A percentile compares a stretch with the other conserved stretches of the same genome.
phyloP scores from a whole-genome alignment of 2,329 filamentous ascomycete species.

The Myriangium duriaei region DNA sequence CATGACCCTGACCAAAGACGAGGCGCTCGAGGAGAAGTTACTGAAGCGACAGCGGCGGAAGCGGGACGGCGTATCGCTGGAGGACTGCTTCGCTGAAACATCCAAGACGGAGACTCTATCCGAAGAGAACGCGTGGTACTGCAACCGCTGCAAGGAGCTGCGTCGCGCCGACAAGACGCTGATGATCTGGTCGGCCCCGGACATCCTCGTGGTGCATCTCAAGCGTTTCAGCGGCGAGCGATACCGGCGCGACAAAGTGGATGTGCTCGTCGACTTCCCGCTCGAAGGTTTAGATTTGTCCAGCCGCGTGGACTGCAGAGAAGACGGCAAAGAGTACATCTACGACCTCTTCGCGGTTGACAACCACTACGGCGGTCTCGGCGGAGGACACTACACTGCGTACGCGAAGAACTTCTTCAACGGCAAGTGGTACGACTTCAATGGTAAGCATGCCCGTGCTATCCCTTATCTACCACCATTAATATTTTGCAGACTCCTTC shows the following conservation, averaged over 20 bases:
- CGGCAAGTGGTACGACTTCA: conserved; percentile 88
- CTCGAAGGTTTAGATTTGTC: conserved; percentile 76
- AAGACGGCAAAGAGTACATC: conserved; percentile 67
- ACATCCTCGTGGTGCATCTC: conserved; percentile 87
- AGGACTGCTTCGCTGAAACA: conserved; percentile 89
- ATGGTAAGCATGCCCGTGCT: conserved; percentile 49
- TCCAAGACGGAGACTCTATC: conserved; percentile 88
- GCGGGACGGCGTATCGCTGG: conserved; percentile 67
- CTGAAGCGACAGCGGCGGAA: conserved; percentile 51
- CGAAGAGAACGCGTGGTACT: conserved; percentile 96
- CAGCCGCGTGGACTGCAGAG: conserved; percentile 63
- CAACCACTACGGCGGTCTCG: conserved; percentile 86
- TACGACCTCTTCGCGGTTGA: conserved; percentile 95
- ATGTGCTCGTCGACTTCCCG: conserved; percentile 83
- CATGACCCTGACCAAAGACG: conserved; percentile 41
- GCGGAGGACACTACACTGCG: conserved; percentile 92
- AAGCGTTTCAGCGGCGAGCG: conserved; percentile 87
- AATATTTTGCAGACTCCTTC: conserved; percentile 53
- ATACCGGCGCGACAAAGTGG: conserved; percentile 77
- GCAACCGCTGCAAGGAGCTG: conserved; percentile 87
- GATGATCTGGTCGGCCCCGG: conserved; percentile 90
- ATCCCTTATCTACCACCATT: conserved; percentile 21
- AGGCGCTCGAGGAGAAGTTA: conserved; percentile 52
- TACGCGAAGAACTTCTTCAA: conserved; percentile 88
- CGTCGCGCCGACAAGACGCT: conserved; percentile 90